phyloP scores from a whole-genome alignment of 805 yeast genomes.

The Wickerhamiella azyma region DNA sequence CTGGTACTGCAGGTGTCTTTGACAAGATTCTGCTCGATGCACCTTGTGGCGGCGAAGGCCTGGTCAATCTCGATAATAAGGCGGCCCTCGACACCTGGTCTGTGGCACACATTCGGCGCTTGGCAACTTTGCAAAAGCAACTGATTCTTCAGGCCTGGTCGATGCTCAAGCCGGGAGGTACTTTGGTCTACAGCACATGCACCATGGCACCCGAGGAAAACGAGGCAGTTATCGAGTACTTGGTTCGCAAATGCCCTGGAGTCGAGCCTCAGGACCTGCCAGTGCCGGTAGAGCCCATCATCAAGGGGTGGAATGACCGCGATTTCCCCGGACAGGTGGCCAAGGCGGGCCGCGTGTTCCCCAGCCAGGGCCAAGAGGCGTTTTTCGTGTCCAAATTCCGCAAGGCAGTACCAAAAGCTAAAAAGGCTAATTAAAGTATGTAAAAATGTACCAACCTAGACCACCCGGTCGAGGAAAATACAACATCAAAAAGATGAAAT shows the following conservation, averaged over 20 bases:
- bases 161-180: slow-evolving; percentile 65
- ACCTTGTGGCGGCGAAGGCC: slow-evolving; percentile 59
- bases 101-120: slow-evolving; percentile 4
- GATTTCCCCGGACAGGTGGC: background rate
- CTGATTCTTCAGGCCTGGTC: slow-evolving; percentile 54
- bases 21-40: slow-evolving; percentile 41
- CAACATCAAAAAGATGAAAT: slow-evolving; percentile 15
- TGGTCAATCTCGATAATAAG: slow-evolving; percentile 58
- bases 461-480: background rate
- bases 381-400: slow-evolving; percentile 5
- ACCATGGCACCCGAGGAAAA: slow-evolving; percentile 89
- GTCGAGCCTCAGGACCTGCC: background rate
- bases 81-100: slow-evolving; percentile 8
- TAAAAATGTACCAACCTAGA: background rate
- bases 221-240: slow-evolving; percentile 30
- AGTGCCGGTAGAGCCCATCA: slow-evolving; percentile 1
- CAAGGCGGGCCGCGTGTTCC: slow-evolving; percentile 5
- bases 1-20: slow-evolving; percentile 44
- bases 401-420: background rate
- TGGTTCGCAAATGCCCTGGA: slow-evolving; percentile 3
- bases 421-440: background rate
- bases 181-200: slow-evolving; percentile 82
- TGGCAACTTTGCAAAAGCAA: slow-evolving; percentile 6
- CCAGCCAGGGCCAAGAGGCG: slow-evolving; percentile 3
- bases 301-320: slow-evolving; percentile 6